Evolutionary conservation across 306 rosid species (phyloP), one percentile per base, ranked within the genome.

Genomic region (Nissolia schottii): DNA sequence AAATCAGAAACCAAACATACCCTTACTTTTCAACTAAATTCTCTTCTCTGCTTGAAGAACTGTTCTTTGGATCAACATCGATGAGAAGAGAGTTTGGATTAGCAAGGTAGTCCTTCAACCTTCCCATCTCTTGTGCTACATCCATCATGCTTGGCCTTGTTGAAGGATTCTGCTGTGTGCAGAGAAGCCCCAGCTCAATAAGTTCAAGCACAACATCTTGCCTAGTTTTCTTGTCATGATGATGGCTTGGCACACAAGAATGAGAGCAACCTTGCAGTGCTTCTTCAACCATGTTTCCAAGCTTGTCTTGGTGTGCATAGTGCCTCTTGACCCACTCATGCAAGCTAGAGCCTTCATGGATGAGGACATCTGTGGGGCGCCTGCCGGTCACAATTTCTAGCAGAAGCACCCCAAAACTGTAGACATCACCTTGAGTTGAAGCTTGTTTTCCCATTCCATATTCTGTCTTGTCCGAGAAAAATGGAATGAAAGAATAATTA

Each of bases 391-490:
- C 82, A 0, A 94, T 82, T 80, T 94, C 97, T 24, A 94, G 50
- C 43, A 91, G 22, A 74, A 91, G 85, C 0, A 94, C 92, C 22
- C 98, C 98, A 45, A 49, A 91, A 78, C 97, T 89, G 71, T 85
- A 94, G 8, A 91, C 96, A 61, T 94, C 98, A 2, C 98, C 97
- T 34, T 86, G 73, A 3, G 85, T 79, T 34, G 98, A 94, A 35
- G 90, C 94, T 1, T 80, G 38, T 69, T 81, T 86, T 65, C 98
- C 98, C 80, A 94, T 69, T 61, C 97, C 98, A 49, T 91, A 94
- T 34, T 94, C 97, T 94, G 80, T 78, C 76, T 51, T 55, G 37
- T 37, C 43, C 74, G 69, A 74, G 8, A 41, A 48, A n/a, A 78
- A 65, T 12, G 13, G 3, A 64, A 24, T 59, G 22, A 60, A 3